phyloP scores from a whole-genome alignment of 116 monocot genomes.

The Zostera marina region DNA sequence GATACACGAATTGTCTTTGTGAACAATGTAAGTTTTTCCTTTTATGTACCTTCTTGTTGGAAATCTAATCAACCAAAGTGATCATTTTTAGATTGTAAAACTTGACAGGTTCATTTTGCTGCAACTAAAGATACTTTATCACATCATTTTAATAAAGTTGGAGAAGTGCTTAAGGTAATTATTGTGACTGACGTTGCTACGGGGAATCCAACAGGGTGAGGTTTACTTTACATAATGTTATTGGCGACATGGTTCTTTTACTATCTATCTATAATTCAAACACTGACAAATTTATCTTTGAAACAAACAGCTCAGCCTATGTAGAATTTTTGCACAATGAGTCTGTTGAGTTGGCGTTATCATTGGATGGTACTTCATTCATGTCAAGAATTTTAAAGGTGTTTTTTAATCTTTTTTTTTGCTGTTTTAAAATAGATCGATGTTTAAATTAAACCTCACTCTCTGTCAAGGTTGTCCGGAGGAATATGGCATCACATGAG shows the following conservation, averaged over 20 bases:
- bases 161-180: constrained; percentile 71
- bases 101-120: constrained; percentile 68
- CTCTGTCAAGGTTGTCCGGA: constrained; percentile 7
- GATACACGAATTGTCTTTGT: constrained; percentile 56
- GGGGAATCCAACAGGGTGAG: constrained; percentile 66
- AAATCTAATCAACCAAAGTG: too few species aligned
- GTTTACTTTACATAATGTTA: background rate
- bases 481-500: constrained; percentile 7
- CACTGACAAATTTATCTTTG: constrained; percentile 1
- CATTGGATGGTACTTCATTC: constrained; percentile 92
- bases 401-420: background rate
- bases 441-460: background rate
- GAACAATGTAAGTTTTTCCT: constrained; percentile 37
- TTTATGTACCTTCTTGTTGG: background rate
- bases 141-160: constrained; percentile 76
- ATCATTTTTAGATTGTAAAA: too few species aligned
- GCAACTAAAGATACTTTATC: constrained; percentile 71
- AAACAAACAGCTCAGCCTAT: constrained; percentile 77
- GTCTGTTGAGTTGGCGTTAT: constrained; percentile 72
- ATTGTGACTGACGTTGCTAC: constrained; percentile 57
- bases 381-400: constrained; percentile 96
- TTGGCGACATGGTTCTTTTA: background rate
- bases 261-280: background rate
- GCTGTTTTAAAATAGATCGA: background rate
- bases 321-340: constrained; percentile 91